Evolutionary conservation across 495 filamentous ascomycete species (phyloP), one percentile per base, ranked within the genome.

Genomic region (Aspergillus carlsbadensis): DNA sequence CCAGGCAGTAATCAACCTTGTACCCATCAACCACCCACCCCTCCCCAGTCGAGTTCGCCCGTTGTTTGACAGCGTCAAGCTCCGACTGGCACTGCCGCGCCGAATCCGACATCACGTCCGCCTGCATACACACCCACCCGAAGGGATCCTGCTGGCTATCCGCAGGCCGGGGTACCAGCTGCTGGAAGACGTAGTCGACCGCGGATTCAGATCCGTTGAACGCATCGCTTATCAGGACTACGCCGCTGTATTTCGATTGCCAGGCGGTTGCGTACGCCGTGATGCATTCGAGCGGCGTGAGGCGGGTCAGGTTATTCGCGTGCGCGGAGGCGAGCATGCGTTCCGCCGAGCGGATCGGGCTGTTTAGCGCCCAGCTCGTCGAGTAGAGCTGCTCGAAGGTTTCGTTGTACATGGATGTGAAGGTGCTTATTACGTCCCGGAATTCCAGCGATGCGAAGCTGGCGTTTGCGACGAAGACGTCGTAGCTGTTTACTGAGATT

Each of bases 1-100:
- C 40, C 24, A 52, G 15, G 21, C 55, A 52, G 15, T 57, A 39
- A 26, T 51, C 33, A 14, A 51, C 34, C 33, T 7, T 37, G 17
- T 39, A 51, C 22, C 17, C 26, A 35, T 41, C 37, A 10, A 41
- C 37, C 37, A 41, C 37, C 24, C 17, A 49, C 5, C 47, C 47
- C 47, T 11, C 18, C 10, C 47, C 6, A 36, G 34, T 15, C 18
- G 17, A 10, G 6, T 51, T n/a, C n/a, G 36, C 21, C 18, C 13
- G 22, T 48, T 34, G 15, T n/a, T 33, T 18, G 3, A 20, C 31
- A 10, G 2, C n/a, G 14, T 18, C 45, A 8, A 48, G n/a, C 24
- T 29, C 34, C 36, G 14, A 15, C 37, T 24, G 33, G 17, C n/a
- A 24, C 10, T 22, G 11, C n/a, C 17, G 10, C 7, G 15, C 37